A percentile compares a stretch with the other conserved stretches of the same genome.
Conservation (phyloP, 2,329 filamentous ascomycete species). For the Calonectria pauciramosa region DNA sequence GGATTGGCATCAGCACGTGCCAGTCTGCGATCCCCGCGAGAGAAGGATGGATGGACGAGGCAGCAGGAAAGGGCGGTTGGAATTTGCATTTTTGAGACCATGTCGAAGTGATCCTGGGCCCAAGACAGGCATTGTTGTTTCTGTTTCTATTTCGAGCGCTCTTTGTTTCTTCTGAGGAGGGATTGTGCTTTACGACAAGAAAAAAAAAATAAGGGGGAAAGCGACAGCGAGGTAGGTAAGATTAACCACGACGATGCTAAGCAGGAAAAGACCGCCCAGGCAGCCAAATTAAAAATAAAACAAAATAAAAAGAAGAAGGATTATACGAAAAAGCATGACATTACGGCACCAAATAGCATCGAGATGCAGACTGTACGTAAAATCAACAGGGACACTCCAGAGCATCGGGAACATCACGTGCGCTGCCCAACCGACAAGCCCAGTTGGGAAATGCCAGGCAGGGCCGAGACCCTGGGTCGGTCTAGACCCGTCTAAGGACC, state of each 20-base stretch:
- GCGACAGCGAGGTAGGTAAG: not conserved
- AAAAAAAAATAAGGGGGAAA: not conserved
- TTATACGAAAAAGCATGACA: not conserved
- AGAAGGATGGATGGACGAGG: not conserved
- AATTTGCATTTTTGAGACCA: constrained; percentile 14
- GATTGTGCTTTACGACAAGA: constrained; percentile 3
- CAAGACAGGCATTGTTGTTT: constrained; percentile 15
- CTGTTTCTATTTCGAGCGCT: constrained; percentile 16
- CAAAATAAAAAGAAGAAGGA: too few relatives aligned
- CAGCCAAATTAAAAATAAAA: not conserved
- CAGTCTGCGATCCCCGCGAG: constrained; percentile 23
- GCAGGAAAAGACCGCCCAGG: not conserved
- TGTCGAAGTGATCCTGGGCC: constrained; percentile 2
- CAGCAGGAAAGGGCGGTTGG: constrained; percentile 1
- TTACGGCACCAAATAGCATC: not conserved
- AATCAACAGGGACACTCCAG: constrained; percentile 6
- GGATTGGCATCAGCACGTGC: constrained; percentile 40
- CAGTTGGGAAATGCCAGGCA: constrained; percentile 19
- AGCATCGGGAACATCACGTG: constrained; percentile 26
- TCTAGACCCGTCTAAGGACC: constrained; percentile 24
- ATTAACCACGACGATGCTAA: not conserved
- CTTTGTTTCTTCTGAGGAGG: constrained; percentile 15
- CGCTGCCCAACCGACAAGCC: constrained; percentile 13
- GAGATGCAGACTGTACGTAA: not conserved
- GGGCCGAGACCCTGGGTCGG: constrained; percentile 30